Percentiles rank a stretch among this genome's conserved stretches.
Conservation (phyloP, 192 early-diverging fungal genomes). For the Podila clonocystis region DNA sequence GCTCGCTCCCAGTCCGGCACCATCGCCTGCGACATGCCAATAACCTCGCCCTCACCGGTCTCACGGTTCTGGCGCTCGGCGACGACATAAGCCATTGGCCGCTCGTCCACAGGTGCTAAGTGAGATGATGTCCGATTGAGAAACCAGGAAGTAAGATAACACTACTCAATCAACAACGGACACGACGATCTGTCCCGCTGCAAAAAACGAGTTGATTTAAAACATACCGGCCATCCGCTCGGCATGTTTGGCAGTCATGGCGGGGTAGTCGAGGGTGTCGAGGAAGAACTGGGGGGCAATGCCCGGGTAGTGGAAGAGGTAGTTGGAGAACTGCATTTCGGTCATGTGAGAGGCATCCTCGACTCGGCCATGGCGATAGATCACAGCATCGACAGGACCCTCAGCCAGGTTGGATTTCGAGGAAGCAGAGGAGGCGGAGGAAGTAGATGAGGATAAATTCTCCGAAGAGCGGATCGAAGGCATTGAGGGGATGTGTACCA, state of each 20-base stretch:
- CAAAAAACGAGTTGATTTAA: not conserved
- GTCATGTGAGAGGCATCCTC: slow-evolving; percentile 31
- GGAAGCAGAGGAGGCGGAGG: not conserved
- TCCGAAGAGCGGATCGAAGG: slow-evolving; percentile 16
- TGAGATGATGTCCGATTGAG: not conserved
- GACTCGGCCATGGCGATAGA: slow-evolving; percentile 38
- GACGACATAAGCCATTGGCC: slow-evolving; percentile 34
- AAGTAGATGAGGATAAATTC: not conserved
- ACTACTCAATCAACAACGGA: not conserved
- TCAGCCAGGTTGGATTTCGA: not conserved
- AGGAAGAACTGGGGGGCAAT: slow-evolving; percentile 9
- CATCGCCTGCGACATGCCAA: slow-evolving; percentile 46
- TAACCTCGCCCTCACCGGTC: slow-evolving; percentile 15
- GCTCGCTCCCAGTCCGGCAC: slow-evolving; percentile 34
- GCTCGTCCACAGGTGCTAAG: slow-evolving; percentile 30
- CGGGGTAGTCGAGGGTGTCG: slow-evolving; percentile 13
- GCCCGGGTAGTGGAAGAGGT: slow-evolving; percentile 17
- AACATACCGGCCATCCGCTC: slow-evolving; percentile 32
- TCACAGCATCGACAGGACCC: slow-evolving; percentile 6
- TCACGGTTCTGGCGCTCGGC: slow-evolving; percentile 13
- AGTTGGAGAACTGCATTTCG: slow-evolving; percentile 49
- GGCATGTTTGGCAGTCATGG: slow-evolving; percentile 21
- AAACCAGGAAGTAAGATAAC: not conserved
- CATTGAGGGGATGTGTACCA: slow-evolving; percentile 11
- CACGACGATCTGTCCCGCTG: not conserved